Evolutionary conservation across 176 grass and related monocot genomes (phyloP), one percentile per base, ranked within the genome.

Genomic region (Musa beccarii): DNA sequence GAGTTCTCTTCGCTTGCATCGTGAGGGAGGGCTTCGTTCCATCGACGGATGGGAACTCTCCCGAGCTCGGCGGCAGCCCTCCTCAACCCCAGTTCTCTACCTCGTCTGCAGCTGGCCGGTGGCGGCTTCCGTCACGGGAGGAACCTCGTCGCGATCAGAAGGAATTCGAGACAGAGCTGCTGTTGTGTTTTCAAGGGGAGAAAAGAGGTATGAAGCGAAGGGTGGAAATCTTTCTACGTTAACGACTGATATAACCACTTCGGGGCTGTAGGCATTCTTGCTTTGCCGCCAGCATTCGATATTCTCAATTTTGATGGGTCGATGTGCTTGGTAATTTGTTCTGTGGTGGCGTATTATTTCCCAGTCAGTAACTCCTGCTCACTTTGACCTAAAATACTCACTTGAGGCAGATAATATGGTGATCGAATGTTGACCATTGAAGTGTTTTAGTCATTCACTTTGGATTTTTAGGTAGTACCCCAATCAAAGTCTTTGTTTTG

Each of bases 41-140:
- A 11, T 68, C 28, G 43, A 19, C 8, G 17, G 68, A 70, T 70
- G 68, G 68, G 68, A 70, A 70, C 49, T 19, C 68, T 70, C 20
- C 68, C 68, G 19, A 70, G 8, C 68, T 70, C 68, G 43, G 68
- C 49, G 68, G 49, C 16, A 9, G 43, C 68, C 9, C 2, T 52
- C 8, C 68, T 51, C 29, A 70, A 70, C 51, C 43, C 11, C 9
- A 70, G 49, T 29, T 70, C 15, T 51, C 49, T 34, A 7, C 68
- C 49, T 19, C 2, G 43, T 49, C 19, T 70, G 6, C 68, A 51
- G 2, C 13, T 9, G 68, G 17, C 9, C 34, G 29, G 29, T 5
- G 66, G 29, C 49, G 49, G 68, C 68, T 70, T 70, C 49, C 43
- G 68, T 49, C 9, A 21, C 17, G 49, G 17, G 8, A 51, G 17